Evolutionary conservation across 176 grass and related monocot genomes (phyloP).

Genomic region (Triticum turgidum): DNA sequence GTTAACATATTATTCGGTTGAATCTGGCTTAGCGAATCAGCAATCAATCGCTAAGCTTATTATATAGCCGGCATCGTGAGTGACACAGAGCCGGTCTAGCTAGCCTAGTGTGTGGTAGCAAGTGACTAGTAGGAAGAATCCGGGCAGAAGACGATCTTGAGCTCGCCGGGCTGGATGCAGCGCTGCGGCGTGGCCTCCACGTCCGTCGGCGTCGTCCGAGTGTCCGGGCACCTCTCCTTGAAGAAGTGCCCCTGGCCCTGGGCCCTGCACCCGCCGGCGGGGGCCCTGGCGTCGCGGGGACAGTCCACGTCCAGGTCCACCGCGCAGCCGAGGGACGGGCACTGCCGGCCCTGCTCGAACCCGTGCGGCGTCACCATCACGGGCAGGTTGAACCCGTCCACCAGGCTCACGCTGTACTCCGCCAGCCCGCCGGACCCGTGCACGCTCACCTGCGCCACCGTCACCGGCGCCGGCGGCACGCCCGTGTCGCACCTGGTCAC

Average conservation of each 20-base stretch:
- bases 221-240: conserved; percentile 36
- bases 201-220: conserved; percentile 43
- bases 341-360: neutral
- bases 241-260: conserved; percentile 22
- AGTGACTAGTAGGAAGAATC: neutral
- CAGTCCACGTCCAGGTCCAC: conserved; percentile 30
- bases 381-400: conserved; percentile 62
- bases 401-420: conserved; percentile 48
- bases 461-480: conserved; percentile 29
- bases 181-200: conserved; percentile 38
- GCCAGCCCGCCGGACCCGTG: neutral
- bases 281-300: neutral
- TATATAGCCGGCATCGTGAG: neutral
- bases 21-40: neutral
- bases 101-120: neutral
- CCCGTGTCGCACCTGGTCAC: conserved; percentile 17
- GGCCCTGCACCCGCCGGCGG: neutral
- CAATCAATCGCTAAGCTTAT: conserved; percentile 6
- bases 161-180: conserved; percentile 32
- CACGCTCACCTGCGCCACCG: conserved; percentile 45
- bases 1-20: neutral
- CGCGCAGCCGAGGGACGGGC: conserved; percentile 42
- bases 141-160: conserved; percentile 54
- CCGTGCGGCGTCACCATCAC: conserved; percentile 37
- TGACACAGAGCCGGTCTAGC: neutral